These are phyloP conservation scores for Holtermannia corniformis DNA, from an alignment of 768 basidiomycete species.

Conservation along the genomic window DNA sequence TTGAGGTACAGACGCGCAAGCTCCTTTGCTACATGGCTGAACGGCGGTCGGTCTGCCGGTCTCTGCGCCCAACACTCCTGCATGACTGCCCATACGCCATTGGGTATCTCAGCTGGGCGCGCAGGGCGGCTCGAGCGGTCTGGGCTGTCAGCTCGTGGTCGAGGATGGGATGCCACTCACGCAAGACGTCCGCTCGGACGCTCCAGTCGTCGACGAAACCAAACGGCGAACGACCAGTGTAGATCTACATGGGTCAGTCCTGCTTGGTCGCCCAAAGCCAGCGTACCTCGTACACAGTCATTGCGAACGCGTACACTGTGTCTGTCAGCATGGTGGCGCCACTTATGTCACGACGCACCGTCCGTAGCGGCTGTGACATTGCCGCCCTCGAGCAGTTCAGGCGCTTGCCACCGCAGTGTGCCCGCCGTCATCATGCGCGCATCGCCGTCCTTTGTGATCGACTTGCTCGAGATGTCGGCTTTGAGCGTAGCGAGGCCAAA, in stretches of 20 bases:
- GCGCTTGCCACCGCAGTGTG: slow-evolving; percentile 62
- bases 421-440: slow-evolving; percentile 45
- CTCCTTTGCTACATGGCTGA: slow-evolving; percentile 12
- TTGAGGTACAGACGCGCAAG: slow-evolving; percentile 9
- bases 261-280: slow-evolving; percentile 49
- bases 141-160: no score
- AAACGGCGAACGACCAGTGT: slow-evolving; percentile 13
- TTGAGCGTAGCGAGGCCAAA: slow-evolving; percentile 77
- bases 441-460: slow-evolving; percentile 47
- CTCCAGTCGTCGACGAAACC: slow-evolving; percentile 33
- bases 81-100: slow-evolving; percentile 15
- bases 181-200: slow-evolving; percentile 45
- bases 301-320: slow-evolving; percentile 63
- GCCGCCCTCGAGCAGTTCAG: slow-evolving; percentile 53
- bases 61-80: slow-evolving; percentile 20
- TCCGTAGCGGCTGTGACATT: not conserved
- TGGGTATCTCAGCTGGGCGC: slow-evolving; percentile 7
- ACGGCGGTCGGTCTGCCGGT: slow-evolving; percentile 15
- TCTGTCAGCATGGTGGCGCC: slow-evolving; percentile 49
- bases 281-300: slow-evolving; percentile 56
- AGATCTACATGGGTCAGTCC: slow-evolving; percentile 38
- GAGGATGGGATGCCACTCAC: no score
- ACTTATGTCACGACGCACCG: not conserved
- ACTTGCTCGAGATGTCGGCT: slow-evolving; percentile 53
- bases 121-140: slow-evolving; percentile 7